Conservation (phyloP, 2,329 filamentous ascomycete genomes). For the Calonectria montana region DNA sequence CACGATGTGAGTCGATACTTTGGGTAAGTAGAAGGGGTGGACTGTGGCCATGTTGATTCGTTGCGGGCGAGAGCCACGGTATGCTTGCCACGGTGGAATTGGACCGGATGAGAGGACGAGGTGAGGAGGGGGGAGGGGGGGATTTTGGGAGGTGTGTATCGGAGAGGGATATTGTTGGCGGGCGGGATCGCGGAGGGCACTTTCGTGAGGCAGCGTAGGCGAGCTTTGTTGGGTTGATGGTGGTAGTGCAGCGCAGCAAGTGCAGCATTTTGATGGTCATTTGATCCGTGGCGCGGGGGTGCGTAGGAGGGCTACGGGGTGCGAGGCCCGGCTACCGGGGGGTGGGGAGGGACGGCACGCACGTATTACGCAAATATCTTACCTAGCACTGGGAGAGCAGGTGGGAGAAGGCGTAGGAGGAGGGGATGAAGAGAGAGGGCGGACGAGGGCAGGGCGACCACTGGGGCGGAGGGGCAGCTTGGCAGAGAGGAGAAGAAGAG, state of each 20-base stretch:
- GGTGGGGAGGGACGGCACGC: neutral
- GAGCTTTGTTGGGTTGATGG: constrained; percentile 18
- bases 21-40: constrained; percentile 10
- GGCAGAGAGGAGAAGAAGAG: constrained; percentile 1
- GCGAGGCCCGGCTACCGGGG: neutral
- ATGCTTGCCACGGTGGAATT: neutral
- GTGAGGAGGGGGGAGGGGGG: neutral
- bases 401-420: neutral
- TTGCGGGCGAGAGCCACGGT: neutral
- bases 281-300: constrained; percentile 31
- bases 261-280: constrained; percentile 27
- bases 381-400: constrained; percentile 2
- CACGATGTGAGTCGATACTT: constrained; percentile 14
- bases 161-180: neutral
- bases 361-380: constrained; percentile 5
- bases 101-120: neutral
- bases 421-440: neutral
- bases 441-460: neutral
- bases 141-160: neutral
- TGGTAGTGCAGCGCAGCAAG: constrained; percentile 27
- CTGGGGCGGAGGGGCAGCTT: neutral
- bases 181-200: constrained; percentile 9
- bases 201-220: constrained; percentile 8
- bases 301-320: constrained; percentile 1
- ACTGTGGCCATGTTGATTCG: constrained; percentile 10